Base-by-base conservation (phyloP, 1,284 basidiomycete species). In the Ustilago trichophora region DNA sequence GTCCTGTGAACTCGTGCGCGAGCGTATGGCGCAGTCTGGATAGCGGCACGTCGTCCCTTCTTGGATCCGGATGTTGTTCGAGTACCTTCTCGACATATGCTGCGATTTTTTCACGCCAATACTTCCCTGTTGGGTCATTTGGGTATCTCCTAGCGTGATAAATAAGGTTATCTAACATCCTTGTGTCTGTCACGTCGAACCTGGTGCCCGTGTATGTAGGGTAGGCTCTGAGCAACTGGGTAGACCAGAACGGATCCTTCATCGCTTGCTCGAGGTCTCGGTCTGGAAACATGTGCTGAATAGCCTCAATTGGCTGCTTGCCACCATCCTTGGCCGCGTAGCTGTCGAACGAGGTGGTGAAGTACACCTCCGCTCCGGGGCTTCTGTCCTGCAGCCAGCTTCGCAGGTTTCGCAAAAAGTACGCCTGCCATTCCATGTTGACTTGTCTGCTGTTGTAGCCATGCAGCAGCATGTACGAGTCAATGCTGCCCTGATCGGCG, bases 371-470 rank as follows among this genome's bases (percentile, higher is more conserved):
- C 9, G 44, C 57, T 0, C 24, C 16, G 8, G 49, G 57, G 25
- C 54, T 52, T 2, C 22, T 48, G 1, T 1, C 4, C 19, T 12
- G 3, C 11, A 67, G 15, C 44, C 29, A 36, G 3, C 22, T 10
- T 6, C 43, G 52, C 22, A 67, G 22, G 27, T 29, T 49, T 18
- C 16, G 42, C 9, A 62, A 12, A 19, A 62, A 57, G 6, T 13
- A 5, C n/a, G 38, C 45, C 34, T 67, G 44, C 18, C 8, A 8
- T 8, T 6, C 32, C 48, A 37, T 49, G 8, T 18, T 27, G 4
- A 6, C 21, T 18, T 67, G 64, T 16, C 41, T 25, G 31, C 53
- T 57, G 49, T 67, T 67, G 49, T 67, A 67, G 2, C 64, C 64
- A 24, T 62, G 64, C n/a, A 67, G 37, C 21, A 67, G 41, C 57